Conservation (phyloP, 768 basidiomycete genomes). For the Bullera alba region DNA sequence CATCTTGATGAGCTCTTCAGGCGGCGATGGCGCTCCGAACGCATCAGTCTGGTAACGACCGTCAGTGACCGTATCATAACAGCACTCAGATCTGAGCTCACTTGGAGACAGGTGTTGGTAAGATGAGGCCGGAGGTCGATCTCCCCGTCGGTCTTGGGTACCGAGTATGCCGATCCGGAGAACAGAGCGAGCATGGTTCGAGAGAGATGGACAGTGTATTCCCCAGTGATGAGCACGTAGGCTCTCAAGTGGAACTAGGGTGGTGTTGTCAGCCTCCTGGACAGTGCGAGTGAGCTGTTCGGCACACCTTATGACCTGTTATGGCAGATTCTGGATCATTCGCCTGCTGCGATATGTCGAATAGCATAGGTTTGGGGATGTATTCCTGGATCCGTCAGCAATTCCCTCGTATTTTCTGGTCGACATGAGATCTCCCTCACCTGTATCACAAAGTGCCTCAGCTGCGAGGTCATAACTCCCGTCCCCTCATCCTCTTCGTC, state of each 20-base stretch:
- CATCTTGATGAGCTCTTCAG: conserved; percentile 56
- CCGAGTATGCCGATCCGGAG: conserved; percentile 62
- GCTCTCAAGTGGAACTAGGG: conserved; percentile 90
- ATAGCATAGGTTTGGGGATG: conserved; percentile 63
- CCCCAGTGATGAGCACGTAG: conserved; percentile 60
- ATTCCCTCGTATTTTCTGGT: background rate
- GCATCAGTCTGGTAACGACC: conserved; percentile 41
- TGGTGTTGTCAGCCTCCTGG: conserved; percentile 16
- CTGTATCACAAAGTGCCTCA: conserved; percentile 94
- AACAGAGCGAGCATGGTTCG: conserved; percentile 80
- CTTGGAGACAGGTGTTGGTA: conserved; percentile 85
- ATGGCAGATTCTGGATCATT: conserved; percentile 26
- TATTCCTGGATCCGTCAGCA: conserved; percentile 67
- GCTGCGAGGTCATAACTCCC: conserved; percentile 70
- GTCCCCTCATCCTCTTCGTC: conserved; percentile 42
- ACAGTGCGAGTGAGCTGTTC: conserved; percentile 3
- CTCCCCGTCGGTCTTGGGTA: conserved; percentile 47
- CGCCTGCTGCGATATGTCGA: conserved; percentile 57
- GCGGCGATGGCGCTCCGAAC: conserved; percentile 55
- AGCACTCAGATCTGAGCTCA: conserved; percentile 4
- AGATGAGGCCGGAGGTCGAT: conserved; percentile 65
- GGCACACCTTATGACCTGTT: conserved; percentile 43
- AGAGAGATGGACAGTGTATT: conserved; percentile 72
- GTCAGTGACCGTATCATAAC: conserved; percentile 1
- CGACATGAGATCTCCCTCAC: conserved; percentile 48